Evolutionary conservation across 495 filamentous ascomycete genomes (phyloP).

Genomic region (Penicillium desertorum): DNA sequence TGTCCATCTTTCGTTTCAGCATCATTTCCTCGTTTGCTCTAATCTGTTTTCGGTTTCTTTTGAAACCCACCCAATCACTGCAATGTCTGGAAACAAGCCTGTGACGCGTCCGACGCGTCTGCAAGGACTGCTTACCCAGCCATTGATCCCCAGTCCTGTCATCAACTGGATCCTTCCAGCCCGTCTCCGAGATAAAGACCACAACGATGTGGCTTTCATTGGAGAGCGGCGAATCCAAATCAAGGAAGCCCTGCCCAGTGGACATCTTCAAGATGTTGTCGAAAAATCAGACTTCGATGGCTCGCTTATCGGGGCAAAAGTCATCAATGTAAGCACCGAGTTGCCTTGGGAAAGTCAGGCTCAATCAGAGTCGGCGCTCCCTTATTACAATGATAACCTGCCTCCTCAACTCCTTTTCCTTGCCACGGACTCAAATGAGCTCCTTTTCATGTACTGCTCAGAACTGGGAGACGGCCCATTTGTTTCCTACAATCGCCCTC

Average conservation of each 20-base stretch:
- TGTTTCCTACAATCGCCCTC: conserved; percentile 54
- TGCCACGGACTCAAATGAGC: conserved; percentile 64
- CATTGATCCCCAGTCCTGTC: conserved; percentile 70
- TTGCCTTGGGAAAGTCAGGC: conserved; percentile 36
- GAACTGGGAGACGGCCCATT: conserved; percentile 52
- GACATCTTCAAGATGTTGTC: conserved; percentile 65
- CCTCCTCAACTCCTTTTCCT: conserved; percentile 78
- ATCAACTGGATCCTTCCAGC: conserved; percentile 80
- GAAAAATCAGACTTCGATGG: conserved; percentile 74
- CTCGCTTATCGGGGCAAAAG: conserved; percentile 50
- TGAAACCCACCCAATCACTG: neutral
- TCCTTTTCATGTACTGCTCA: conserved; percentile 69
- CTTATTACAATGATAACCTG: conserved; percentile 30
- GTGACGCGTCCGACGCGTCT: neutral
- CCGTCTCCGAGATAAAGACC: conserved; percentile 62
- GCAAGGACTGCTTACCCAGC: conserved; percentile 70
- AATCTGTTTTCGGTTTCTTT: neutral
- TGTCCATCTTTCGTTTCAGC: neutral
- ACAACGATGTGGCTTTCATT: conserved; percentile 90
- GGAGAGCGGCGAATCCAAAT: conserved; percentile 67
- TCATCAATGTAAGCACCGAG: conserved; percentile 37
- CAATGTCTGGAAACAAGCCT: neutral
- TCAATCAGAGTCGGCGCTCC: conserved; percentile 1
- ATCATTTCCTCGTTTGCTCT: neutral
- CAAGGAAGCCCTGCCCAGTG: conserved; percentile 57